Base-by-base conservation (phyloP, 129 eudicot genomes). In the Flaveria robusta region DNA sequence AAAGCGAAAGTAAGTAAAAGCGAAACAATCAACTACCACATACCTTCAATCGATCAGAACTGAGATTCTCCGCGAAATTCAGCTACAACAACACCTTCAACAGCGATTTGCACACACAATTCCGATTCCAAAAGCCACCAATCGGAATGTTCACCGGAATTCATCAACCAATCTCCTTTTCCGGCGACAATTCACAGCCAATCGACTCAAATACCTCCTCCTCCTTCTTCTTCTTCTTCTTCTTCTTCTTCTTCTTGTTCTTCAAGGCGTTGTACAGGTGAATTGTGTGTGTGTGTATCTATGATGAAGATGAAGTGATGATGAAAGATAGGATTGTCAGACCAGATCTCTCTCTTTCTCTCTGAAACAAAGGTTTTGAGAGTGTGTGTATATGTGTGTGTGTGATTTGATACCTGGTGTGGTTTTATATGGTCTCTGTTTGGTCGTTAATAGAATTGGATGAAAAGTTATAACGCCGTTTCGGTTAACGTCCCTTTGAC, bases 271-370 rank as follows among this genome's bases (percentile, higher is more conserved):
- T 68, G 60, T 24, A 47, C 18, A 70, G 63, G 51, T 70, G 65
- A 62, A 70, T 51, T 74, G 45, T 80, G 70, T 65, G 45, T 80
- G 70, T 65, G 20, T 65, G 74, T 66, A 31, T 73, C 54, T 71
- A 69, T 66, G 82, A 79, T 79, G 82, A 79, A 7, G 77, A 71
- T 71, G 77, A 71, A 78, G 67, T 49, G 47, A 71, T 51, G 79
- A 66, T 80, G 83, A 74, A 80, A 80, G 83, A 80, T 80, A 80
- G 83, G 79, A 80, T 80, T 80, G 83, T 80, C 83, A 80, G 83
- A 73, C 58, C 83, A 80, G 83, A 74, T 80, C 83, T 73, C 75
- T 66, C 72, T 78, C 75, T 66, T 66, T 78, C 72, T 80, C 79
- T 66, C 79, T 80, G 22, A 66, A 73, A 66, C 52, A 18, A 65